Evolutionary conservation across 2,329 filamentous ascomycete species (phyloP).

Genomic region (Rhexocercosporidium sp.): DNA sequence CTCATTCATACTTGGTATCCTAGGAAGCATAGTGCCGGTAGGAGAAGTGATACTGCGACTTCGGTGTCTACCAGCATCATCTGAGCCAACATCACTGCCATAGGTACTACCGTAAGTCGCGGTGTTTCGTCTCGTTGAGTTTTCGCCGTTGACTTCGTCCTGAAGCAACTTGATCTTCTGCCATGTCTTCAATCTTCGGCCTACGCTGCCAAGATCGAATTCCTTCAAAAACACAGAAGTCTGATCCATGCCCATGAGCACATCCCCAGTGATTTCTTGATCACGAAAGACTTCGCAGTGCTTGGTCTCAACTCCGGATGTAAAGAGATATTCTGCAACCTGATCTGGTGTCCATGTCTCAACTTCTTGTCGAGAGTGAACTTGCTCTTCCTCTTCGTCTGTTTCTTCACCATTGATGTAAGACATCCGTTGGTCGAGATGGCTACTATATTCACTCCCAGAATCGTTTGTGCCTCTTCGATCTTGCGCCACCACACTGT

Average conservation of each 20-base stretch:
- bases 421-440: conserved; percentile 77
- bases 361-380: conserved; percentile 77
- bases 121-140: conserved; percentile 56
- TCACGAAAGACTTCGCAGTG: conserved; percentile 95
- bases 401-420: conserved; percentile 96
- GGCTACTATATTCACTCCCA: conserved; percentile 87
- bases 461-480: conserved; percentile 71
- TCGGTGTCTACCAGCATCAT: conserved; percentile 54
- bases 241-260: conserved; percentile 93
- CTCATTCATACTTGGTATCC: conserved; percentile 39
- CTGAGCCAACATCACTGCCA: conserved; percentile 63
- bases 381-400: conserved; percentile 82
- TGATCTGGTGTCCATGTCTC: conserved; percentile 78
- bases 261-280: conserved; percentile 94
- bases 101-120: conserved; percentile 62
- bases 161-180: conserved; percentile 93
- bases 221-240: conserved; percentile 94
- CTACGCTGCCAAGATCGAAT: conserved; percentile 90
- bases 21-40: conserved; percentile 34
- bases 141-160: conserved; percentile 74
- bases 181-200: conserved; percentile 90
- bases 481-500: conserved; percentile 49
- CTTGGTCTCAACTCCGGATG: conserved; percentile 80
- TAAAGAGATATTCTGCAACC: conserved; percentile 88
- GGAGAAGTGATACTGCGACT: conserved; percentile 43